Base-by-base conservation (phyloP, 2,329 filamentous ascomycete species). In the Cordyceps javanica region DNA sequence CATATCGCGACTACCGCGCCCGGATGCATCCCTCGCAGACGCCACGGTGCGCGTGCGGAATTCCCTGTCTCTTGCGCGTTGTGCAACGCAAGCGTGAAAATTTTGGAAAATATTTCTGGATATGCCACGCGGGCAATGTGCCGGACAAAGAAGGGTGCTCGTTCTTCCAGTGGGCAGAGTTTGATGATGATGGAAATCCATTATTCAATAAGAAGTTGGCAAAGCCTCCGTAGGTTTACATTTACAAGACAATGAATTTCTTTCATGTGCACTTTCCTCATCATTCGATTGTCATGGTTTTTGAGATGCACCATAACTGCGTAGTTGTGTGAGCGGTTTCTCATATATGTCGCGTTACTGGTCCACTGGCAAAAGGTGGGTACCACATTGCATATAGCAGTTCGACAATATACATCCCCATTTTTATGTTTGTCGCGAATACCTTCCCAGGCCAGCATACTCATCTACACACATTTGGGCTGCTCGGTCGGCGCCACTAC, bases 71-170 rank as follows among this genome's bases (percentile, higher is more conserved):
- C 9, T 74, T 97, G 61, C 79, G 91, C 44, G 91, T 91, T 41
- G 90, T 92, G 16, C 90, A 92, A 73, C 85, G 80, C 67, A 91
- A 88, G 72, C 85, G 81, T 64, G 88, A 89, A 63, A 93, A 85
- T 55, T 78, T 84, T 62, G 92, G 93, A 0, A 79, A 80, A 65
- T 96, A 97, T 69, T 94, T 95, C 73, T 96, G 91, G 91, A 94
- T 93, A 88, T 97, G 94, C 66, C 84, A 96, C 72, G 84, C 85
- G 0, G 85, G 87, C 7, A 89, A 86, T 65, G 80, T 86, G 2
- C 87, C 87, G 0, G 87, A 82, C 48, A 87, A 80, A 72, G 73
- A 84, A 39, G 85, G 82, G 5, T 96, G 91, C 66, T 76, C 80
- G 0, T 94, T 88, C 66, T 96, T 96, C 64, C 79, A 89, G 61